phyloP scores from a whole-genome alignment of 495 filamentous ascomycete species.

The Aspergillus olivimuriae region DNA sequence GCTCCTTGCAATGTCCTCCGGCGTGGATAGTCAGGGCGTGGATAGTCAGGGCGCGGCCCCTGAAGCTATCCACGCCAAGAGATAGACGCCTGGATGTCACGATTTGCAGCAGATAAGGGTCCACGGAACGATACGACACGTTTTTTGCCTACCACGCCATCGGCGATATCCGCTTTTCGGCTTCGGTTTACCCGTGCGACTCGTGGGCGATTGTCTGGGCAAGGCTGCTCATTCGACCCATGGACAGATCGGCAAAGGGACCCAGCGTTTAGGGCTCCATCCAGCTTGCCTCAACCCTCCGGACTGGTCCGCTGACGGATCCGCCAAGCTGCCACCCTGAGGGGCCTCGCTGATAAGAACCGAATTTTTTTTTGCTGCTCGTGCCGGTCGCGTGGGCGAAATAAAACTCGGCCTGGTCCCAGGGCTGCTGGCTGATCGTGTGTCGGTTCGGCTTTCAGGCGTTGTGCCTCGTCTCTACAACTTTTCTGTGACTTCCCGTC shows the following conservation, averaged over 20 bases:
- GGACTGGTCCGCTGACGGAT: not conserved
- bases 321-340: no score
- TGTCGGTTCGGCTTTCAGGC: not conserved
- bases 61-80: not conserved
- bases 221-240: not conserved
- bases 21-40: no score
- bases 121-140: no score
- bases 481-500: not conserved
- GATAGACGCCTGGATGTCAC: not conserved
- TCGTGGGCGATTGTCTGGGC: no score
- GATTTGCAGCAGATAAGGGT: no score
- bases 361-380: conserved; percentile 5
- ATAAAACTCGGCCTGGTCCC: conserved; percentile 3
- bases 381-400: conserved; percentile 3
- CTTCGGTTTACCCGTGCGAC: no score
- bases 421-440: conserved; percentile 1
- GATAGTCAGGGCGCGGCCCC: no score
- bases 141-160: not conserved
- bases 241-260: not conserved
- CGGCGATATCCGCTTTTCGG: not conserved
- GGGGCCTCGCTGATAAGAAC: conserved; percentile 2
- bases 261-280: not conserved
- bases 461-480: not conserved
- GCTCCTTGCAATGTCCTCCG: no score
- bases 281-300: not conserved